phyloP scores from a whole-genome alignment of 2,329 filamentous ascomycete genomes.

The Bipolaris zeicola region DNA sequence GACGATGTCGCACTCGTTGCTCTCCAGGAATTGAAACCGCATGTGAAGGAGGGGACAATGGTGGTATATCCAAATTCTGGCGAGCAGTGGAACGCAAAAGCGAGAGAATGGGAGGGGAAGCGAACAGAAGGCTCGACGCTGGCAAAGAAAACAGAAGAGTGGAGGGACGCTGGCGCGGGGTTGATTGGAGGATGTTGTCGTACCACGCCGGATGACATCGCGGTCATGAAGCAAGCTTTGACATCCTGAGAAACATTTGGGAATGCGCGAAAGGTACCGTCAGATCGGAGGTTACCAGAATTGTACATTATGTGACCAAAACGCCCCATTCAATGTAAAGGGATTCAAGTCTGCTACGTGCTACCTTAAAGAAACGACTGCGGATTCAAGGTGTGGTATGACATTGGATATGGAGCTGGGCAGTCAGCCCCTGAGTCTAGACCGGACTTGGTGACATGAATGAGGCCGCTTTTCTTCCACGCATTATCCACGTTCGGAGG shows the following conservation, averaged over 20 bases:
- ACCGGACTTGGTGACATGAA: background rate
- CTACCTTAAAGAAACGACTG: background rate
- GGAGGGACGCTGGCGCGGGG: constrained; percentile 47
- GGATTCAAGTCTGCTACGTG: background rate
- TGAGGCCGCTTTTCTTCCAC: background rate
- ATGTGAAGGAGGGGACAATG: constrained; percentile 42
- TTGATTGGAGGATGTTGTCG: constrained; percentile 57
- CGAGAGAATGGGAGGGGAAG: constrained; percentile 44
- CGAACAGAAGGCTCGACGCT: constrained; percentile 30
- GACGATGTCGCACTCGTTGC: constrained; percentile 43
- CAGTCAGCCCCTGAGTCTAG: background rate
- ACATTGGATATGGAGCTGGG: background rate
- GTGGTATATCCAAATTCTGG: constrained; percentile 56
- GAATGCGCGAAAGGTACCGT: background rate
- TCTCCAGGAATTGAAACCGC: constrained; percentile 36
- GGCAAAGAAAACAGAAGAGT: constrained; percentile 39
- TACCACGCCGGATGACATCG: constrained; percentile 52
- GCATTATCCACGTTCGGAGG: background rate
- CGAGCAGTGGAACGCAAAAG: constrained; percentile 53
- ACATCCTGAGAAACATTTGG: background rate
- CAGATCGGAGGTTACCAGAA: background rate
- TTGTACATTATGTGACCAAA: background rate
- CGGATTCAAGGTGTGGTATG: background rate
- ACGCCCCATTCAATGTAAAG: background rate
- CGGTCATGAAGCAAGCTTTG: constrained; percentile 38